Base-by-base conservation (phyloP, 2,329 filamentous ascomycete species). In the Penicillium freii region DNA sequence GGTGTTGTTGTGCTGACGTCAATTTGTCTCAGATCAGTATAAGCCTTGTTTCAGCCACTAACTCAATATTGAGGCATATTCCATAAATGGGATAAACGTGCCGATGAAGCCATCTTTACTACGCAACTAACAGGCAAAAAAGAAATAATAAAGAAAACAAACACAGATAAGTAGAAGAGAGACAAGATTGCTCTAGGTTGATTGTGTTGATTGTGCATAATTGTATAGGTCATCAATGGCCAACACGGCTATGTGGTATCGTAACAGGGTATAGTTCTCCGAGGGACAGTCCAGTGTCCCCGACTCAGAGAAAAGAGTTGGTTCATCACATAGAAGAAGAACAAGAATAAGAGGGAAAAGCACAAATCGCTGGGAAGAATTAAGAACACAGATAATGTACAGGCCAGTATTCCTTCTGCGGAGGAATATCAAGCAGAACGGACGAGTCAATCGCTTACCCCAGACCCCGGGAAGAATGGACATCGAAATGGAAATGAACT, bases 191-290 rank as follows among this genome's bases (percentile, higher is more conserved):
- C 15, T 42, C 34, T 27, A 4, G 15, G 13, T 53, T 10, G 27
- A n/a, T 33, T 33, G 19, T 29, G 13, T 53, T 10, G 27, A n/a
- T 33, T 33, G 19, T 29, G 29, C n/a, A 40, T 42, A 53, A 21
- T 55, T 47, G 53, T 61, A 58, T 51, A 61, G 19, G 21, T 58
- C 43, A 45, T 59, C 29, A 43, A 40, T 38, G 46, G 52, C 46
- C 44, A 59, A 51, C 34, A 59, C 29, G 48, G 47, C 36, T 36
- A 46, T 15, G 39, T 49, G 34, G 51, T 29, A 51, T 63, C 62
- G 10, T 62, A 52, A 60, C 48, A 57, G 33, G 21, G 54, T 27
- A 36, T 34, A n/a, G 23, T 55, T 56, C 42, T 40, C 49, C 43
- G 34, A 51, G 58, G 49, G 46, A 59, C 50, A 38, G 25, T 5